These are phyloP conservation scores for Calonectria multiphialidica DNA, from an alignment of 2,329 filamentous ascomycete genomes.

Conservation along the genomic window DNA sequence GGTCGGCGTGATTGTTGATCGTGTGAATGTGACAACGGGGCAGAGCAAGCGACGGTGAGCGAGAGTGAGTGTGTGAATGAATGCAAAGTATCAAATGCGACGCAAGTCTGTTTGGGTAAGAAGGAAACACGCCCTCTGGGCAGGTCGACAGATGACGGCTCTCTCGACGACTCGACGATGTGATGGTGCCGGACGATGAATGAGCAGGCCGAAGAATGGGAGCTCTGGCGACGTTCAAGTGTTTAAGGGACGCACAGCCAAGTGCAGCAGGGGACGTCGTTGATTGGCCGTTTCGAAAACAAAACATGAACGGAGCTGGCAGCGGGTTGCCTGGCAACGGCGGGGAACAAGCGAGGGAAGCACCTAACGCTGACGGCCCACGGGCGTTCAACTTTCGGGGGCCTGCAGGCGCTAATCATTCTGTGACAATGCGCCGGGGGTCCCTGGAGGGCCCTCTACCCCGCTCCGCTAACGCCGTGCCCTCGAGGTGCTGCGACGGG, in stretches of 20 bases:
- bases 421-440: conserved; percentile 43
- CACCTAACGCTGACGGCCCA: conserved; percentile 24
- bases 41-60: conserved; percentile 11
- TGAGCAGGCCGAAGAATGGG: conserved; percentile 34
- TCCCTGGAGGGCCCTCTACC: conserved; percentile 27
- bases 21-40: conserved; percentile 13
- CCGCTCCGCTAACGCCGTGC: conserved; percentile 40
- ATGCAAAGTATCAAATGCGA: conserved; percentile 42
- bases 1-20: conserved; percentile 29
- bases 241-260: conserved; percentile 47
- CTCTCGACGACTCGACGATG: conserved; percentile 40
- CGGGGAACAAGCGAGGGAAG: conserved; percentile 23
- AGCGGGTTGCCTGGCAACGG: conserved; percentile 43
- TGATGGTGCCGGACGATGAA: conserved; percentile 41
- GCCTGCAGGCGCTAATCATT: conserved; percentile 42
- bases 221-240: conserved; percentile 44
- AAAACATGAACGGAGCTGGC: conserved; percentile 41
- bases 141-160: conserved; percentile 36
- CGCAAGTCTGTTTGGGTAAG: conserved; percentile 37
- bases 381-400: conserved; percentile 16
- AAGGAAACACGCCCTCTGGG: conserved; percentile 39
- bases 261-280: conserved; percentile 28
- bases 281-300: conserved; percentile 49
- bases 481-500: conserved; percentile 32
- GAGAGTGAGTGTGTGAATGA: conserved; percentile 27